Evolutionary conservation across 345 rosid genomes (phyloP), one percentile per base, ranked within the genome.

Genomic region (Trapa bicornis): DNA sequence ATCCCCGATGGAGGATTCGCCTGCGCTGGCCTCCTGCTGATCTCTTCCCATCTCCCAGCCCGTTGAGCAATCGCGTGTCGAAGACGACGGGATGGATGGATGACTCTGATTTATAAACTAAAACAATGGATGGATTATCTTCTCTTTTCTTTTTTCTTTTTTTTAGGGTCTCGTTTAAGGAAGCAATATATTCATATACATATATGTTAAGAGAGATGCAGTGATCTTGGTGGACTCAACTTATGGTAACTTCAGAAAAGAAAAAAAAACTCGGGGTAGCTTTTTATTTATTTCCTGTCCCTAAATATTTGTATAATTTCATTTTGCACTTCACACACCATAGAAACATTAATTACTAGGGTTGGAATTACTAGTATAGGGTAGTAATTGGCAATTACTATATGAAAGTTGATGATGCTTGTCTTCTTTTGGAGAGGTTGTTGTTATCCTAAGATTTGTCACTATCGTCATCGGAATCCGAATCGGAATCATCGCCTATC

Each of bases 1-100:
- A 42, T 76, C 76, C 64, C 75, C 89, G 4, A 67, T 68, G 33
- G 77, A 82, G 72, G 84, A 82, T 73, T 76, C 75, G 47, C 53
- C 38, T 37, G 16, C 65, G 11, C 33, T 58, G 73, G 74, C 64
- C 41, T 70, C 73, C 56, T 58, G 32, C 15, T 58, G 63, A 58
- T 58, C 63, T 11, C 38, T 2, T 11, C 63, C 63, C 63, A 58
- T 58, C 5, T 58, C 43, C 35, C 38, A 11, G 56, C 56, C 11
- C 32, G 37, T 32, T 12, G 33, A n/a, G 17, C 10, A 22, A 54
- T 54, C 33, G 6, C 60, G 8, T n/a, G 4, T 22, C 6, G 60
- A 11, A 6, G 35, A 54, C 17, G 60, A 54, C n/a, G 10, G 33
- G 33, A 54, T 4, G 7, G 2, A 54, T 1, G 33, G 33, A 54